Percentiles rank a stretch among this genome's conserved stretches.
Conservation (phyloP, 108 stramenopile genomes). For the Aurantiochytrium sp. region DNA sequence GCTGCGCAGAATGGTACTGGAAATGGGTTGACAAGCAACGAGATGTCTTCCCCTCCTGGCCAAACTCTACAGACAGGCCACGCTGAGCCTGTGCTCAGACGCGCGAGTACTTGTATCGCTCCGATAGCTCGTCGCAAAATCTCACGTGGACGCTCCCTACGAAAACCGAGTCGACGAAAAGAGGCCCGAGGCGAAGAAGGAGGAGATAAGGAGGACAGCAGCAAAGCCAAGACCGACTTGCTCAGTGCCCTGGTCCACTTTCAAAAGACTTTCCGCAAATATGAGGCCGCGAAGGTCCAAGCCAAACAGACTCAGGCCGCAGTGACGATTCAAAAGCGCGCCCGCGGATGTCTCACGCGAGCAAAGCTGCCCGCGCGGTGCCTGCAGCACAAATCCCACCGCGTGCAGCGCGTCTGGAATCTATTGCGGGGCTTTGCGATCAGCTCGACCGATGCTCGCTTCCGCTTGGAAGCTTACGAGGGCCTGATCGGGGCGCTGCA, state of each 20-base stretch:
- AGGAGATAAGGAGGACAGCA: not conserved
- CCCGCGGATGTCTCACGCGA: not conserved
- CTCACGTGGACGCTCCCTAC: too few species aligned
- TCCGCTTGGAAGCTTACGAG: not conserved
- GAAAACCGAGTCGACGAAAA: not conserved
- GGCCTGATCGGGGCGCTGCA: not conserved
- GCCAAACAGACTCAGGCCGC: not conserved
- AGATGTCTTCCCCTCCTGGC: too few species aligned
- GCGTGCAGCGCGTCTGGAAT: not conserved
- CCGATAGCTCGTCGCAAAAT: too few species aligned
- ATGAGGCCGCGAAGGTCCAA: not conserved
- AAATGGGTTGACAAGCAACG: too few species aligned
- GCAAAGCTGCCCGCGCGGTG: not conserved
- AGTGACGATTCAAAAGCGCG: not conserved
- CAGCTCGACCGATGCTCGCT: not conserved
- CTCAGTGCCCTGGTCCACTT: not conserved
- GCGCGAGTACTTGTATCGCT: too few species aligned
- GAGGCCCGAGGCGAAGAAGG: not conserved
- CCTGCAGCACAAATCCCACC: not conserved
- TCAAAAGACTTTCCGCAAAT: not conserved
- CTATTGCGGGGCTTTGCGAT: not conserved
- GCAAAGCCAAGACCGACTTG: not conserved
- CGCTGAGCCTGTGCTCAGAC: too few species aligned
- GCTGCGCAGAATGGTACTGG: too few species aligned
- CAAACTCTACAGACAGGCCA: too few species aligned